These are phyloP conservation scores for Polychaeton citri DNA, from an alignment of 2,329 filamentous ascomycete species.

Conservation along the genomic window DNA sequence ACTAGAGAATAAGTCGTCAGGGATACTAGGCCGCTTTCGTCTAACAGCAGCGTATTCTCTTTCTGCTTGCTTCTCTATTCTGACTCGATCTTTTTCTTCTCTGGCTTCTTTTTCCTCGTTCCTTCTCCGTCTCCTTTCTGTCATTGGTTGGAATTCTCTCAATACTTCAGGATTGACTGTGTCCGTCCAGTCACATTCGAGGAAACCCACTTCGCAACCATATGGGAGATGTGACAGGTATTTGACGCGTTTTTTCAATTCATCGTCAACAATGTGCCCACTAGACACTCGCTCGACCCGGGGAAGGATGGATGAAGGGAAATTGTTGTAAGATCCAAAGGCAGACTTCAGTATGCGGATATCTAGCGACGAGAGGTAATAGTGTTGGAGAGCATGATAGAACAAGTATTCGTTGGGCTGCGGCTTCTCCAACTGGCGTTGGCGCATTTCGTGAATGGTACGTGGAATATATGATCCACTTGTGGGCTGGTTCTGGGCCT, in stretches of 20 bases:
- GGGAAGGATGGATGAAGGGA: conserved; percentile 75
- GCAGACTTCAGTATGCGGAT: conserved; percentile 85
- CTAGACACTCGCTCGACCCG: conserved; percentile 81
- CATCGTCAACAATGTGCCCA: conserved; percentile 77
- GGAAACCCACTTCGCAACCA: conserved; percentile 80
- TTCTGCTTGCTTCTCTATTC: conserved; percentile 69
- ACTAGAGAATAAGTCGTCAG: conserved; percentile 25
- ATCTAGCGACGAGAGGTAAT: conserved; percentile 80
- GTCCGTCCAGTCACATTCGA: conserved; percentile 93
- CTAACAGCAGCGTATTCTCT: conserved; percentile 55
- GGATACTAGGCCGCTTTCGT: conserved; percentile 38
- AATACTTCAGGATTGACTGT: conserved; percentile 65
- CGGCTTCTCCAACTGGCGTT: conserved; percentile 29
- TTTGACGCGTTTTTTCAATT: conserved; percentile 68
- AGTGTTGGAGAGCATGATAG: conserved; percentile 74
- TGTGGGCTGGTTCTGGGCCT: not conserved
- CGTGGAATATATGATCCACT: conserved; percentile 21
- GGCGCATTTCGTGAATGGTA: conserved; percentile 32
- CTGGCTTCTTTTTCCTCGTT: conserved; percentile 72
- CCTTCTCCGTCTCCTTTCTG: conserved; percentile 60
- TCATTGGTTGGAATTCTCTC: conserved; percentile 62
- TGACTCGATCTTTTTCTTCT: conserved; percentile 72
- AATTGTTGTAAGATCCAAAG: conserved; percentile 68
- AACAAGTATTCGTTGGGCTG: conserved; percentile 59
- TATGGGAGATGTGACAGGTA: conserved; percentile 77